Base-by-base conservation (phyloP, 2,329 filamentous ascomycete species). In the Penicillium hordei region DNA sequence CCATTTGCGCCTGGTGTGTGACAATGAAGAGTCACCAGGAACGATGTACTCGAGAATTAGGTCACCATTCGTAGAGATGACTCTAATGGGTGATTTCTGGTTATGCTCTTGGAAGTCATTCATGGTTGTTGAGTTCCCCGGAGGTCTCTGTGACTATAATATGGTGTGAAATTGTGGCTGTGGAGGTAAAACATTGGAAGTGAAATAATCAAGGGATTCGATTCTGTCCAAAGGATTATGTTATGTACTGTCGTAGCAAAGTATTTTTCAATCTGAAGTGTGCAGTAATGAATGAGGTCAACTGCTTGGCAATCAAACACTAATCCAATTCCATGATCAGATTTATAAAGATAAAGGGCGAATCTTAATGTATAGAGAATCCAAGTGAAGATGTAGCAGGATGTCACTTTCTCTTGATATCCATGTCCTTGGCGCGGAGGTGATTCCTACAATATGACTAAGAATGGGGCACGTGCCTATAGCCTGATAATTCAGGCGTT, bases 31-130 rank as follows among this genome's bases (percentile, higher is more conserved):
- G 31, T 53, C 42, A 23, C 34, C 21, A 17, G 42, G 21, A 34
- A 56, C 57, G 9, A 55, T 58, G 52, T 75, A 76, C 52, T 76
- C 67, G 25, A 78, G 45, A 7, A 77, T 58, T 25, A 78, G 55
- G 59, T 78, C 75, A 4, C 74, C 75, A 31, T 68, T 59, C 1
- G 52, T 46, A 3, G 65, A 65, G 21, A 76, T 67, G 5, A 66
- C 50, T 55, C 58, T 70, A 19, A 60, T 57, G 9, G 43, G 43
- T 29, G 52, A 31, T 27, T 45, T 4, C 29, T 54, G 8, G 17
- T 39, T 10, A 23, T 53, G 19, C 31, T 52, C 25, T 39, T 38
- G 33, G 3, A 4, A 13, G 17, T n/a, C 42, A 29, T 33, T 43
- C 55, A 57, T 57, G 39, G 27, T 42, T 33, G 34, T 25, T 33